Conservation (phyloP, 1,139 yeast species). For the Saccharomycopsis phalli region DNA sequence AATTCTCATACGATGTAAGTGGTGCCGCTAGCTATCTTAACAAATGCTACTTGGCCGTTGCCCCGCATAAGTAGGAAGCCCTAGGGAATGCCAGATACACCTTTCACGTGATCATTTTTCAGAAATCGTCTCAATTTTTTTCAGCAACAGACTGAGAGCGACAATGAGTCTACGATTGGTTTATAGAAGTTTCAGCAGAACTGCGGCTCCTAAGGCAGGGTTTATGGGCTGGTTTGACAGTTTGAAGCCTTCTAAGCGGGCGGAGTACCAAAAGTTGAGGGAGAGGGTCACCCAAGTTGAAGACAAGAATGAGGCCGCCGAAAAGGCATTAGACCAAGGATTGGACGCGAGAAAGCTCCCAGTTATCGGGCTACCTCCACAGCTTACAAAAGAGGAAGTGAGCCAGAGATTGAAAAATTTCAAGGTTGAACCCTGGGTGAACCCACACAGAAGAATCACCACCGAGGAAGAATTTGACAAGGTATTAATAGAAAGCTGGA, state of each 20-base stretch:
- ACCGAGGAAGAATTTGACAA: conserved; percentile 9
- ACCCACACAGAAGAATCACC: conserved; percentile 8
- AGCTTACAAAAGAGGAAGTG: conserved; percentile 12
- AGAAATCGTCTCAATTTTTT: not conserved
- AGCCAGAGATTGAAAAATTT: conserved; percentile 11
- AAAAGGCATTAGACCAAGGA: conserved; percentile 1
- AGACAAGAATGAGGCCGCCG: conserved; percentile 11
- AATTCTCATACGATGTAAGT: no score
- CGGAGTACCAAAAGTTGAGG: conserved; percentile 6
- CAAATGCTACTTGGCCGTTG: no score
- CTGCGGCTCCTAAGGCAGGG: not conserved
- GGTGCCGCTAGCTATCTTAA: no score
- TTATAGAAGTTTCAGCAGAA: conserved; percentile 4
- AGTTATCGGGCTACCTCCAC: conserved; percentile 17
- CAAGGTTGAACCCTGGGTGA: conserved; percentile 15
- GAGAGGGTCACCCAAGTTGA: conserved; percentile 10
- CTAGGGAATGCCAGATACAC: no score
- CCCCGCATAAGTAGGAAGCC: no score
- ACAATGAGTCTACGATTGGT: not conserved
- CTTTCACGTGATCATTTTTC: no score
- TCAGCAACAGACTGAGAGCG: not conserved
- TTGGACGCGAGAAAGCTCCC: conserved; percentile 5
- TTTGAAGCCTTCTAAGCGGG: conserved; percentile 10
- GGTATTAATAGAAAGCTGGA: conserved; percentile 14
- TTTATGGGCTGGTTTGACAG: conserved; percentile 10